These are phyloP conservation scores for Vitis vinifera DNA, from an alignment of 164 flowering plant genomes.

Conservation along the genomic window ASM3070453v1 NC_081809.1:1641001-1641500, in stretches of 20 bases:
- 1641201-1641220: conserved; percentile 83
- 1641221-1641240: conserved; percentile 98
- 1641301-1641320: not conserved
- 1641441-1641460: no score
- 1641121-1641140: not conserved
- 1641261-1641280: conserved; percentile 87
- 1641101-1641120: not conserved
- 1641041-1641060: conserved; percentile 90
- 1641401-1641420: no score
- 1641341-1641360: not conserved
- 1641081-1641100: conserved; percentile 61
- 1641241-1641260: conserved; percentile 98
- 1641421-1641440: no score
- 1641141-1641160: not conserved
- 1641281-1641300: not conserved
- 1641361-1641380: not conserved
- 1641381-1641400: no score
- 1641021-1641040: conserved; percentile 98
- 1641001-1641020: conserved; percentile 63
- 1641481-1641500: no score
- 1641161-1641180: conserved; percentile 7
- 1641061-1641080: conserved; percentile 89
- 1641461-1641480: no score
- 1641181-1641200: conserved; percentile 83
- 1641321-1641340: not conserved